These are phyloP conservation scores for Patellifolia procumbens DNA, from an alignment of 179 eudicot species.

Conservation along the genomic window DNA sequence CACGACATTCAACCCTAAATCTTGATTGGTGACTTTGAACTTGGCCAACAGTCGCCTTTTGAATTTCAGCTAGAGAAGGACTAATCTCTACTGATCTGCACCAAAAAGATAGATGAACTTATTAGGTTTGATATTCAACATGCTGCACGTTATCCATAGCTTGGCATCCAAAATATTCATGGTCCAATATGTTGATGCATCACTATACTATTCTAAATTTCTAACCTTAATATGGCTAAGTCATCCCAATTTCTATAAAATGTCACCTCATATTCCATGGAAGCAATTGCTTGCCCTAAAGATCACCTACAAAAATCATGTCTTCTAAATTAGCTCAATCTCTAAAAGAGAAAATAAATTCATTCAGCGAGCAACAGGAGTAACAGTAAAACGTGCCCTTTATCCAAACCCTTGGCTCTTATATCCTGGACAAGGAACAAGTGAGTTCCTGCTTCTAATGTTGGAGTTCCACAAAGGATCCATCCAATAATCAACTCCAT, in stretches of 20 bases:
- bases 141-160: neutral
- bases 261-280: neutral
- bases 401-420: neutral
- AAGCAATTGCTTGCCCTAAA: neutral
- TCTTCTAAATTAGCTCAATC: neutral
- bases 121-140: neutral
- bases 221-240: too few species aligned
- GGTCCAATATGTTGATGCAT: neutral
- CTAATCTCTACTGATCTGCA: constrained; percentile 97
- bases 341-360: neutral
- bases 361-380: neutral
- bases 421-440: neutral
- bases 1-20: constrained; percentile 85
- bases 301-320: neutral
- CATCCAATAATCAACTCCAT: neutral
- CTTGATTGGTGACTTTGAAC: constrained; percentile 73
- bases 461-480: neutral
- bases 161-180: neutral
- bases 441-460: neutral
- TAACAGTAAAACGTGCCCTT: neutral
- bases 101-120: constrained; percentile 18
- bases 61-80: constrained; percentile 79
- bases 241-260: too few species aligned
- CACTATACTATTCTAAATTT: neutral
- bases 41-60: constrained; percentile 80